Base-by-base conservation (phyloP, 371 early-diverging fungal species). In the Nosema granulosis region DNA sequence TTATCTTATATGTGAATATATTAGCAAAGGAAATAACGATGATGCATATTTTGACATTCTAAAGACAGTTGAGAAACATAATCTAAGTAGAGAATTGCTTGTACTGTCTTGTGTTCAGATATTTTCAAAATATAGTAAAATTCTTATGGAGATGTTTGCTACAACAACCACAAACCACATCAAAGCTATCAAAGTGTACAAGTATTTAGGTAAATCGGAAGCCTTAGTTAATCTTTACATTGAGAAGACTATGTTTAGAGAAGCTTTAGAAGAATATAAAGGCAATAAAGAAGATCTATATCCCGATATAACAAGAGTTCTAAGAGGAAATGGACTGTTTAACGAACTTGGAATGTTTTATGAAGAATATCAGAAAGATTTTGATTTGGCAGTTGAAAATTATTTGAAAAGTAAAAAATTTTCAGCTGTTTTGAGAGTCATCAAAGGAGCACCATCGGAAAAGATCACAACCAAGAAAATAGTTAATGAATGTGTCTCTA, bases 341-440 rank as follows among this genome's bases (percentile, higher is more conserved):
- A 9, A 63, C 3, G 63, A 63, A 18, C 22, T 63, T 1, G 63
- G 62, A 3, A 37, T 38, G 50, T 49, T 73, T 38, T 58, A 61
- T 54, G 63, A 73, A 54, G 20, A 43, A 34, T 73, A 73, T 43
- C 3, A 62, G 2, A 35, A 73, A 34, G 34, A 73, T 62, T 3
- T 6, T 26, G 11, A 38, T 24, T 13, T 6, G 16, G 61, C 71
- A 28, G 3, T 73, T 1, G n/a, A 51, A 73, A 32, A 37, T 37
- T 73, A 70, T 67, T 2, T 73, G 37, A n/a, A 63, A 34, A 56
- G 74, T 35, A 22, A 50, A 22, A 16, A 22, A 20, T 11, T 56
- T n/a, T 22, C 29, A 61, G 29, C 59, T 24, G 69, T 35, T 51
- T 28, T 68, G 56, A 32, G 31, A 16, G 3, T 68, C 4, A 35